A percentile compares a stretch with the other conserved stretches of the same genome.
phyloP scores from a whole-genome alignment of 2,329 filamentous ascomycete genomes.

The Aspergillus aculeatus region DNA sequence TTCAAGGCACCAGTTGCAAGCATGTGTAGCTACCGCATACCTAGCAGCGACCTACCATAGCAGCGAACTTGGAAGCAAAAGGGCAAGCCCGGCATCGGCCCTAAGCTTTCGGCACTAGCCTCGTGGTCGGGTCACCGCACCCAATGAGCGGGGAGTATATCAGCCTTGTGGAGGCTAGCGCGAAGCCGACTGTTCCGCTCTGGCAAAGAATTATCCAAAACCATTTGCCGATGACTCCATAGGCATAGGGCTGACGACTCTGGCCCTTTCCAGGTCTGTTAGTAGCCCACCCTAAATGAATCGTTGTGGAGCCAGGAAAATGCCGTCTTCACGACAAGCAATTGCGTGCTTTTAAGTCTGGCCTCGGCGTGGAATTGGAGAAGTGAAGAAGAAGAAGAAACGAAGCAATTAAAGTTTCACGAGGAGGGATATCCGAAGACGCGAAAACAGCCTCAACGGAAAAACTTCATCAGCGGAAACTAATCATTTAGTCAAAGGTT shows the following conservation, averaged over 20 bases:
- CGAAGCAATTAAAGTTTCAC: neutral
- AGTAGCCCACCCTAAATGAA: neutral
- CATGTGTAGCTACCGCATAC: too few relatives aligned
- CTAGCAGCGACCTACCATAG: too few relatives aligned
- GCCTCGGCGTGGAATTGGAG: neutral
- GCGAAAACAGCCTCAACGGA: neutral
- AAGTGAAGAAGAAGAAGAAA: neutral
- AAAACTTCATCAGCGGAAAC: neutral
- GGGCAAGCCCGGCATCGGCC: neutral
- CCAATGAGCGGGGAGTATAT: neutral
- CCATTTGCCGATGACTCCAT: neutral
- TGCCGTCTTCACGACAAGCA: neutral
- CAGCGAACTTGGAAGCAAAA: neutral
- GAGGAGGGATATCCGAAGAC: neutral
- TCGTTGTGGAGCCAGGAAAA: neutral
- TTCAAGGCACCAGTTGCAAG: too few relatives aligned
- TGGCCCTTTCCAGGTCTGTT: neutral
- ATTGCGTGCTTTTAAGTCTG: neutral
- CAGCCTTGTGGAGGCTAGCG: constrained; percentile 7
- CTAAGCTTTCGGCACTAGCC: neutral
- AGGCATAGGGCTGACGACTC: constrained; percentile 4
- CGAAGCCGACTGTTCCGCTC: constrained; percentile 1
- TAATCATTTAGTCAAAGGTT: too few relatives aligned
- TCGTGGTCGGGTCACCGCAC: neutral
- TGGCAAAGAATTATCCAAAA: neutral